Evolutionary conservation across 208 protist genomes (phyloP).

Genomic region (Wallacemonas sp.): DNA sequence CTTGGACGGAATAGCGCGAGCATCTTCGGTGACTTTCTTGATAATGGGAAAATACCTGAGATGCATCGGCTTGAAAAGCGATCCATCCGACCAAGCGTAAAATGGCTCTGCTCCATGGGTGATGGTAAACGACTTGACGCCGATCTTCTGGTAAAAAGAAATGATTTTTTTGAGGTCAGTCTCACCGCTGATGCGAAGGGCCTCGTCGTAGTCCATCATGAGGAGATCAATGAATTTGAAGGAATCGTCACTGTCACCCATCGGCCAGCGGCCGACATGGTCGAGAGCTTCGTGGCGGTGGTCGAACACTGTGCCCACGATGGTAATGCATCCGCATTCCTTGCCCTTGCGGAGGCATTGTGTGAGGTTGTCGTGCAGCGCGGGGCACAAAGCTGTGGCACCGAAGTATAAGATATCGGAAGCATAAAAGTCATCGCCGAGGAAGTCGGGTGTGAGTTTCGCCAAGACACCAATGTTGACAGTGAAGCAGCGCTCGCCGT

Average conservation of each 20-base stretch:
- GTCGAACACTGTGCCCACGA: slow-evolving; percentile 32
- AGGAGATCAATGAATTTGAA: slow-evolving; percentile 36
- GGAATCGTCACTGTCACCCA: slow-evolving; percentile 33
- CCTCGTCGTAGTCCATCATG: slow-evolving; percentile 37
- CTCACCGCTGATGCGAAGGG: slow-evolving; percentile 20
- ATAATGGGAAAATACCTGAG: slow-evolving; percentile 22
- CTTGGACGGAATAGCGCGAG: slow-evolving; percentile 8
- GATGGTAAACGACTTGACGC: slow-evolving; percentile 29
- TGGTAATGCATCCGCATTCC: slow-evolving; percentile 21
- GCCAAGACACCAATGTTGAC: slow-evolving; percentile 21
- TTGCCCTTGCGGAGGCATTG: slow-evolving; percentile 22
- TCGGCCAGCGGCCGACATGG: slow-evolving; percentile 21
- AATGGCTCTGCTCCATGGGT: slow-evolving; percentile 20
- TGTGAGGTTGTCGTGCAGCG: slow-evolving; percentile 29
- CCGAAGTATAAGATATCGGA: slow-evolving; percentile 29
- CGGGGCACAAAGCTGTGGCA: slow-evolving; percentile 21
- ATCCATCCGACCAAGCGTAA: slow-evolving; percentile 28
- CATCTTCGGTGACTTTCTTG: slow-evolving; percentile 15
- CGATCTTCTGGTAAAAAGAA: slow-evolving; percentile 26
- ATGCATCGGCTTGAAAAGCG: slow-evolving; percentile 24
- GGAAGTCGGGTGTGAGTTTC: background rate
- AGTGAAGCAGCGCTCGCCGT: slow-evolving; percentile 30
- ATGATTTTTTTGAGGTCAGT: slow-evolving; percentile 19
- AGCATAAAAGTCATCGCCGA: slow-evolving; percentile 25
- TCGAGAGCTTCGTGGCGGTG: slow-evolving; percentile 20